phyloP scores from a whole-genome alignment of 75 land plant genomes.

The Pseudotsuga menziesii region DNA sequence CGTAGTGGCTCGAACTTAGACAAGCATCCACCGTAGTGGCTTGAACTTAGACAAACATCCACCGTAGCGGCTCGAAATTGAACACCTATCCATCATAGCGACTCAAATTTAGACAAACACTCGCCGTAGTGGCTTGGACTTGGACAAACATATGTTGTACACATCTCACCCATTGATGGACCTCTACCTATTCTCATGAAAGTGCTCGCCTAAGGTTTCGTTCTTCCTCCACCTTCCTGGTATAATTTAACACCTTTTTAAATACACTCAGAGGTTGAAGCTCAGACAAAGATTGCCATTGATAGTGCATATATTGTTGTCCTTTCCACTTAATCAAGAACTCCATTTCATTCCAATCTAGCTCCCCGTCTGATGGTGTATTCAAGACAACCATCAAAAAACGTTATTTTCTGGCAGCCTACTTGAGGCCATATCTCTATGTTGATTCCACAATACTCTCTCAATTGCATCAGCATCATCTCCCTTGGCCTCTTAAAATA shows the following conservation, averaged over 20 bases:
- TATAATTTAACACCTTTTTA: slow-evolving; percentile 96
- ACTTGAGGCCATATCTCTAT: slow-evolving; percentile 73
- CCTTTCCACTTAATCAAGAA: slow-evolving; percentile 99
- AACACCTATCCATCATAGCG: too few relatives aligned
- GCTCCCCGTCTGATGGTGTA: slow-evolving; percentile 56
- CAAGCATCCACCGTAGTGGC: too few relatives aligned
- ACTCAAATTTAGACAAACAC: too few relatives aligned
- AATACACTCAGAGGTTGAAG: slow-evolving; percentile 91
- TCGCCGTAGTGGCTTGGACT: too few relatives aligned
- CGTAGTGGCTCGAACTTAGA: too few relatives aligned
- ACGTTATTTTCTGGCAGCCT: slow-evolving; percentile 50
- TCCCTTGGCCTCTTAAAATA: slow-evolving; percentile 66
- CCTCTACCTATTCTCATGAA: slow-evolving; percentile 97
- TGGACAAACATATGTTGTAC: too few relatives aligned
- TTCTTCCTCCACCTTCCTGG: slow-evolving; percentile 85
- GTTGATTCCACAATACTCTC: slow-evolving; percentile 95
- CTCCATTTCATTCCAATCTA: slow-evolving; percentile 86
- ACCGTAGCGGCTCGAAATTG: too few relatives aligned
- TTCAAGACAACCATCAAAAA: slow-evolving; percentile 55
- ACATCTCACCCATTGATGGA: too few relatives aligned
- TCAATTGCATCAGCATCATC: slow-evolving; percentile 95
- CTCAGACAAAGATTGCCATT: slow-evolving; percentile 85
- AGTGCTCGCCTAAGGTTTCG: slow-evolving; percentile 52
- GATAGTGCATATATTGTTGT: slow-evolving; percentile 93
- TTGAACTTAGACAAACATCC: too few relatives aligned